phyloP scores from a whole-genome alignment of 176 grass and related monocot genomes.

The Bonia amplexicaulis region DNA sequence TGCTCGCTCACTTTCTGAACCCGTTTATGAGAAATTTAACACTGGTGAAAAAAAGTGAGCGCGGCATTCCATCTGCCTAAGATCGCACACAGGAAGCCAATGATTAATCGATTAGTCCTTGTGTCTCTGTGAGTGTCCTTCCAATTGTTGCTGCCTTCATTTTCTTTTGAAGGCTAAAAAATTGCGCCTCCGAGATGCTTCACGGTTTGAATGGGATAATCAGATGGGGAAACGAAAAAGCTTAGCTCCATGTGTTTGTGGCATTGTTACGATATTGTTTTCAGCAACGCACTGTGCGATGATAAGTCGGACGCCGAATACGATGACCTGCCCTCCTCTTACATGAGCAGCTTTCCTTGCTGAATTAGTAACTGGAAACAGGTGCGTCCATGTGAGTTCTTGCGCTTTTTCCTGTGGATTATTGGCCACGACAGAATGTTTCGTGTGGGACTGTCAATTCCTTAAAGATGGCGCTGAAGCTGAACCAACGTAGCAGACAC shows the following conservation, averaged over 20 bases:
- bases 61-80: constrained; percentile 18
- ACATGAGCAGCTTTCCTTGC: not conserved
- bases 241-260: not conserved
- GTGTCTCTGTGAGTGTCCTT: not conserved
- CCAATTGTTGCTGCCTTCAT: not conserved
- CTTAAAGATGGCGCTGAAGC: constrained; percentile 6
- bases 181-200: not conserved
- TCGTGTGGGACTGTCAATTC: constrained; percentile 15
- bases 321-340: not conserved
- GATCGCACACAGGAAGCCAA: not conserved
- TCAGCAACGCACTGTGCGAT: not conserved
- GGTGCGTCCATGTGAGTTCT: not conserved
- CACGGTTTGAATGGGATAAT: not conserved
- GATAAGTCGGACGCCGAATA: not conserved
- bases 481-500: not conserved
- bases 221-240: not conserved
- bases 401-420: constrained; percentile 5
- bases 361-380: not conserved
- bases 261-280: not conserved
- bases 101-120: not conserved
- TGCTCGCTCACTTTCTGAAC: constrained; percentile 25
- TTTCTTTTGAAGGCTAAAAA: not conserved
- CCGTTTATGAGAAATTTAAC: not conserved
- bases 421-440: constrained; percentile 2
- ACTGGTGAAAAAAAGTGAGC: not conserved